phyloP scores from a whole-genome alignment of 2,329 filamentous ascomycete genomes.

The Aspergillus uvarum region DNA sequence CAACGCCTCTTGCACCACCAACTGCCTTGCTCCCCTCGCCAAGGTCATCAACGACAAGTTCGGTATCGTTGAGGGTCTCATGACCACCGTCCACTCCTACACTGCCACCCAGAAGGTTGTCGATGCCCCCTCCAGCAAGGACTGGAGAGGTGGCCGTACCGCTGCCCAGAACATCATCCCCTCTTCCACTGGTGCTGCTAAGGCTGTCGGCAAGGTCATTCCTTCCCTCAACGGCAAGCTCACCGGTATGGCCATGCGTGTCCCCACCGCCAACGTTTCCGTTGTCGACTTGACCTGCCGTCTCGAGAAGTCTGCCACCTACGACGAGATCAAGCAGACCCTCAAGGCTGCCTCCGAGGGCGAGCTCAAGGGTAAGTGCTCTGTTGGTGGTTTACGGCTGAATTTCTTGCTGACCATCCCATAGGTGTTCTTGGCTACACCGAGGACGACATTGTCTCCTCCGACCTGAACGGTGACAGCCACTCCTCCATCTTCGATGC shows the following conservation, averaged over 20 bases:
- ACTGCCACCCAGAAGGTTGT: conserved; percentile 99
- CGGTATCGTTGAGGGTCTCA: conserved; percentile 95
- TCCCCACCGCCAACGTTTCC: conserved; percentile 97
- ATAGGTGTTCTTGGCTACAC: conserved; percentile 90
- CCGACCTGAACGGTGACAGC: conserved; percentile 87
- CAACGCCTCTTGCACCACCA: conserved; percentile 99
- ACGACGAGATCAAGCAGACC: conserved; percentile 85
- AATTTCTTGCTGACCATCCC: conserved; percentile 3
- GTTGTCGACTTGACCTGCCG: conserved; percentile 96
- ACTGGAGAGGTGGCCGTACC: conserved; percentile 98
- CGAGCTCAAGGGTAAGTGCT: conserved; percentile 70
- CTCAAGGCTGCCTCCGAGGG: conserved; percentile 86
- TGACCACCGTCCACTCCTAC: conserved; percentile 99
- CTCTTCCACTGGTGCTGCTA: conserved; percentile 97
- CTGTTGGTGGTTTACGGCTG: neutral
- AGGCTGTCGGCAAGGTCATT: conserved; percentile 99
- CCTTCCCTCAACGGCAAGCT: conserved; percentile 98
- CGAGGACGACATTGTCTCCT: conserved; percentile 94
- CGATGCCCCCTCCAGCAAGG: conserved; percentile 95
- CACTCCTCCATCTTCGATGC: conserved; percentile 98
- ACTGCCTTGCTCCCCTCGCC: conserved; percentile 98
- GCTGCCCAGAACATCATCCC: conserved; percentile 99
- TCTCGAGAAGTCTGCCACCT: conserved; percentile 75
- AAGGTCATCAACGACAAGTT: conserved; percentile 99
- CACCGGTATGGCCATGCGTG: conserved; percentile 99